A percentile compares a stretch with the other conserved stretches of the same genome.
Evolutionary conservation across 2,329 filamentous ascomycete species (phyloP).

Genomic region (Akanthomyces uredinophilus): DNA sequence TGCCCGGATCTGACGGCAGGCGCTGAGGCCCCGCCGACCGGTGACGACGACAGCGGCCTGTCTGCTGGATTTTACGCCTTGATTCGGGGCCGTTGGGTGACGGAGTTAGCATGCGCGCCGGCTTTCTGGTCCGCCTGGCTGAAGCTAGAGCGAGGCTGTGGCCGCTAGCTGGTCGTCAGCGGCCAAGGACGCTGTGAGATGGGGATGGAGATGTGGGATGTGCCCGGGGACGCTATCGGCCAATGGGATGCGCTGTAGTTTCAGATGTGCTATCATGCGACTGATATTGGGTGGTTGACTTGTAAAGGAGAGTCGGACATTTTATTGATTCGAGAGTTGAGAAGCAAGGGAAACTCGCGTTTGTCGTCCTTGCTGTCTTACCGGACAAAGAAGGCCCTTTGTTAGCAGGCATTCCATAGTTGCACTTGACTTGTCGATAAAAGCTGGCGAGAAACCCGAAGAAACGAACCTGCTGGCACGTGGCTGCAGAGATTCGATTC

Average conservation of each 20-base stretch:
- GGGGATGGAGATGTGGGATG: not conserved
- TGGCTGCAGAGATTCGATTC: no score
- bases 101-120: constrained; percentile 1
- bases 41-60: not conserved
- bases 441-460: no score
- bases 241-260: not conserved
- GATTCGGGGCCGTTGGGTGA: not conserved
- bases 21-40: not conserved
- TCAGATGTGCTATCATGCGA: no score
- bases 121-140: not conserved
- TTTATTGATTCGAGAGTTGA: no score
- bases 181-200: not conserved
- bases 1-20: constrained; percentile 6
- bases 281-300: no score
- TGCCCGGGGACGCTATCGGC: not conserved
- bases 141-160: not conserved
- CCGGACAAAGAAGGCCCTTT: no score
- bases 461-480: no score
- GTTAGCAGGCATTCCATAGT: no score
- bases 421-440: no score
- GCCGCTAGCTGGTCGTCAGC: not conserved
- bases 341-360: no score
- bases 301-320: no score
- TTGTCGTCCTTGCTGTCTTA: no score
- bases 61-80: not conserved